Evolutionary conservation across 306 rosid species (phyloP).

Genomic region (Cicer judaicum): DNA sequence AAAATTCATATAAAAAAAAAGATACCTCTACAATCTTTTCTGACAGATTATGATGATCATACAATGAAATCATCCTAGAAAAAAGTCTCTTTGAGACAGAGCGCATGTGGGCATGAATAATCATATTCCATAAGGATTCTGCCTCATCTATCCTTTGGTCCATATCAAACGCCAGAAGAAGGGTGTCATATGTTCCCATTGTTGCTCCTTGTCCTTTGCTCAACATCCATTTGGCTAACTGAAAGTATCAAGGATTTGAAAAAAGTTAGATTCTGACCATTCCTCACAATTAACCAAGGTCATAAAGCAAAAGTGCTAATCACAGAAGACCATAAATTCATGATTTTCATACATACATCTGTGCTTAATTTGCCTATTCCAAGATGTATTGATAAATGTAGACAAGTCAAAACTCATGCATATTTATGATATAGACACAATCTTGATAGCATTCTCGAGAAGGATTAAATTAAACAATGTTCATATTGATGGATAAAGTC

Average conservation of each 20-base stretch:
- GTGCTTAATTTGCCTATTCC: conserved; percentile 9
- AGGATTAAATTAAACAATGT: not conserved
- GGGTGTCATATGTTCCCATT: conserved; percentile 84
- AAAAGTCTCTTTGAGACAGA: conserved; percentile 79
- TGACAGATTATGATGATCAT: conserved; percentile 73
- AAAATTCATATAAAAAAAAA: not conserved
- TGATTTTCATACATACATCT: not conserved
- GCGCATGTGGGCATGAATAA: conserved; percentile 71
- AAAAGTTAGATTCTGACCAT: conserved; percentile 27
- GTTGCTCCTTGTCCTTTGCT: conserved; percentile 93
- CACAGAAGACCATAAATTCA: conserved; percentile 22
- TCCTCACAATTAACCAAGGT: conserved; percentile 19
- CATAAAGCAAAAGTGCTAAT: conserved; percentile 20
- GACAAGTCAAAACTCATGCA: conserved; percentile 9
- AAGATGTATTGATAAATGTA: not conserved
- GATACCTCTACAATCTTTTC: conserved; percentile 75
- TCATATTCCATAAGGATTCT: conserved; percentile 96
- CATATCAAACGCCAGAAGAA: conserved; percentile 84
- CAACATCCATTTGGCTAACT: conserved; percentile 97
- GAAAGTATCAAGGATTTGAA: conserved; percentile 36
- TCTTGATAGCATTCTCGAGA: conserved; percentile 7
- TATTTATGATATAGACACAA: conserved; percentile 8
- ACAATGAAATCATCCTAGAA: conserved; percentile 85
- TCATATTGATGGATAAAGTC: conserved; percentile 25
- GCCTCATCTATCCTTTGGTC: conserved; percentile 89